Evolutionary conservation across 225 moss, liverwort and hornwort species (phyloP).

Genomic region (Marchantia paleacea): DNA sequence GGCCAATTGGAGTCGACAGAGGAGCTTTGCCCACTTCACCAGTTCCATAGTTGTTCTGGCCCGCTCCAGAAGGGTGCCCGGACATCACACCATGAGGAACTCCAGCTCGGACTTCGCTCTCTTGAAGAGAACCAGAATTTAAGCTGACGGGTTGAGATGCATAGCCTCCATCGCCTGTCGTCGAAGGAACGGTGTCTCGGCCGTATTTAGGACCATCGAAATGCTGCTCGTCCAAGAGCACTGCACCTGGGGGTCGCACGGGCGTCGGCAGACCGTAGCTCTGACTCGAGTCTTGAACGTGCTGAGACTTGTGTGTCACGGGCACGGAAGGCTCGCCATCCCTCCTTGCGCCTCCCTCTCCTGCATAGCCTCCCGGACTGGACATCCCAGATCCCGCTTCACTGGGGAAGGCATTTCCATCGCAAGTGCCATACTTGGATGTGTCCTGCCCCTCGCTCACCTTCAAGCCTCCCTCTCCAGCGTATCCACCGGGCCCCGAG

Average conservation of each 20-base stretch:
- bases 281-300: neutral
- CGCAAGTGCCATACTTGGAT: neutral
- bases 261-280: neutral
- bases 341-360: neutral
- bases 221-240: constrained; percentile 12
- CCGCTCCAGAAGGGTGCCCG: constrained; percentile 15
- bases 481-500: neutral
- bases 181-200: neutral
- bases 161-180: neutral
- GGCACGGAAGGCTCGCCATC: neutral
- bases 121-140: neutral
- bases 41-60: constrained; percentile 4
- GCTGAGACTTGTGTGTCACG: constrained; percentile 4
- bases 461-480: neutral
- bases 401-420: neutral
- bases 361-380: neutral
- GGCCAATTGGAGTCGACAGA: neutral
- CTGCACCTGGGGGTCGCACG: constrained; percentile 5
- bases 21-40: neutral
- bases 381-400: neutral
- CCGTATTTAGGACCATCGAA: constrained; percentile 10
- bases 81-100: constrained; percentile 16
- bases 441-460: neutral
- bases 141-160: neutral
- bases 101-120: constrained; percentile 15